Conservation (phyloP, 805 yeast genomes). For the Candida germanica region DNA sequence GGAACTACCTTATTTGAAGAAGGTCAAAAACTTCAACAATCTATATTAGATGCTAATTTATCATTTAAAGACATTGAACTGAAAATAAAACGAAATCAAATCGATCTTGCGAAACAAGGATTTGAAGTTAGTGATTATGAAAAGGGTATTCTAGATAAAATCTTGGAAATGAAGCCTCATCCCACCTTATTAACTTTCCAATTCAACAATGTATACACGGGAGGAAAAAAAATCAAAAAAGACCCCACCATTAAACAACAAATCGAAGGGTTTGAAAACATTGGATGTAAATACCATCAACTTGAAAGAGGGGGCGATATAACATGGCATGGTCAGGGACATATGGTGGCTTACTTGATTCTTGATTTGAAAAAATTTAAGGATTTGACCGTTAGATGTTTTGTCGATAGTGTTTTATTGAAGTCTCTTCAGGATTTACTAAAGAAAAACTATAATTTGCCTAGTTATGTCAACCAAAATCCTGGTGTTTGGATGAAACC, state of each 20-base stretch:
- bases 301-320: conserved; percentile 92
- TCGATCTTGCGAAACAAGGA: conserved; percentile 37
- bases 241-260: conserved; percentile 35
- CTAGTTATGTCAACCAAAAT: conserved; percentile 54
- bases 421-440: conserved; percentile 51
- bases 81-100: conserved; percentile 42
- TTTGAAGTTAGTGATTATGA: conserved; percentile 47
- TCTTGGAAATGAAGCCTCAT: conserved; percentile 44
- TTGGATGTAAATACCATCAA: conserved; percentile 66
- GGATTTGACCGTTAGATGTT: conserved; percentile 59
- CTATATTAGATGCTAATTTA: conserved; percentile 53
- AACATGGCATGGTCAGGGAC: conserved; percentile 97
- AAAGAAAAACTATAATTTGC: conserved; percentile 34
- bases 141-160: conserved; percentile 38
- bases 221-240: conserved; percentile 78
- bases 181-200: conserved; percentile 81
- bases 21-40: conserved; percentile 57
- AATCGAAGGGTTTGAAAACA: conserved; percentile 22
- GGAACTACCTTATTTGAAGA: conserved; percentile 38
- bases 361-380: conserved; percentile 57
- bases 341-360: conserved; percentile 79
- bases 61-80: conserved; percentile 53
- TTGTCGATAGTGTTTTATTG: conserved; percentile 60
- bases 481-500: conserved; percentile 85
- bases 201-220: conserved; percentile 83